These are phyloP conservation scores for Lachancea dasiensis DNA, from an alignment of 805 yeast genomes.

Conservation along the genomic window DNA sequence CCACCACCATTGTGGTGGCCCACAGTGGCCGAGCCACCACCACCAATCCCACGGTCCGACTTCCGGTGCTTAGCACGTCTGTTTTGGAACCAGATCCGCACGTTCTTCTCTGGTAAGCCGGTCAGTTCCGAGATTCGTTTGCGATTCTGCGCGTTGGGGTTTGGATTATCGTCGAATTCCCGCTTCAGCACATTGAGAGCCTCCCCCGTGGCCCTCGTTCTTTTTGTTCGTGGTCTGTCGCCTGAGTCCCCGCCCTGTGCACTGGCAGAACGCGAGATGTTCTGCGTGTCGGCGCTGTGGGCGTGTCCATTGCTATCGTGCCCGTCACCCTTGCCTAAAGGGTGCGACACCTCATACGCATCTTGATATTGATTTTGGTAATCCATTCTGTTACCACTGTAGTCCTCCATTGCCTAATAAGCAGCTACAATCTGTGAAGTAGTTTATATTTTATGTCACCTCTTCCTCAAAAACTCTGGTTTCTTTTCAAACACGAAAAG, in stretches of 20 bases:
- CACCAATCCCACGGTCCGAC: slow-evolving; percentile 12
- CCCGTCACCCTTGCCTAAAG: slow-evolving; percentile 3
- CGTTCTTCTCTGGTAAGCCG: slow-evolving; percentile 81
- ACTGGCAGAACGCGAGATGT: slow-evolving; percentile 4
- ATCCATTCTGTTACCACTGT: slow-evolving; percentile 1
- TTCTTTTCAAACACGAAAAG: too few relatives aligned
- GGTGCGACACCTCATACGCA: slow-evolving; percentile 1
- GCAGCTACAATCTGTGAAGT: too few relatives aligned
- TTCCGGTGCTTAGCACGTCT: slow-evolving; percentile 74
- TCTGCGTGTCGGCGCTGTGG: slow-evolving; percentile 2
- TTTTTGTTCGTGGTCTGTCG: slow-evolving; percentile 34
- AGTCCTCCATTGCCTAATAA: slow-evolving; percentile 2
- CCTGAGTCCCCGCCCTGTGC: slow-evolving; percentile 2
- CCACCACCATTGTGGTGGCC: background rate
- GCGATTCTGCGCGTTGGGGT: slow-evolving; percentile 68
- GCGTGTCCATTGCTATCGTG: slow-evolving; percentile 2
- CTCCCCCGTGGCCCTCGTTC: slow-evolving; percentile 77
- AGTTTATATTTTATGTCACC: too few relatives aligned
- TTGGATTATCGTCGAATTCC: slow-evolving; percentile 67
- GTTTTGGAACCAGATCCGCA: slow-evolving; percentile 90
- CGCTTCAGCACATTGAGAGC: slow-evolving; percentile 59
- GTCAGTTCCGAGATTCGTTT: slow-evolving; percentile 64
- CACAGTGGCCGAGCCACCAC: slow-evolving; percentile 3
- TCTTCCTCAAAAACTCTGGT: too few relatives aligned
- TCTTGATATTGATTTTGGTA: slow-evolving; percentile 3